Conservation (phyloP, 805 yeast genomes). For the Teunomyces kruisii region DNA sequence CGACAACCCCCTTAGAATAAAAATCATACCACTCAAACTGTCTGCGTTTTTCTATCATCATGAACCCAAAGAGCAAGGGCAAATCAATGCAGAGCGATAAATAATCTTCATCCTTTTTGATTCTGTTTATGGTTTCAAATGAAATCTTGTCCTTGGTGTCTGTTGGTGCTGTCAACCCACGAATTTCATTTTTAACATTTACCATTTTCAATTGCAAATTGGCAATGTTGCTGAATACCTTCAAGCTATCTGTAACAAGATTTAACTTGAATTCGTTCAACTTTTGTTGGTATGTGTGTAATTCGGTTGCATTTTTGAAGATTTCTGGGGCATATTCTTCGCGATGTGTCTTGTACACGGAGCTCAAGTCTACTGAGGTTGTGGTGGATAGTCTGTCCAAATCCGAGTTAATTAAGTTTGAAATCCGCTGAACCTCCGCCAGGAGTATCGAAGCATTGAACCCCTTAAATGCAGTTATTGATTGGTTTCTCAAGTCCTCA, state of each 20-base stretch:
- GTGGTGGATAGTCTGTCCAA: constrained; percentile 15
- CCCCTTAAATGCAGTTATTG: constrained; percentile 26
- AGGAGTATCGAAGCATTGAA: constrained; percentile 8
- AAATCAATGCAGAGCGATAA: constrained; percentile 56
- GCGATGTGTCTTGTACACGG: constrained; percentile 24
- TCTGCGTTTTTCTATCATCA: constrained; percentile 59
- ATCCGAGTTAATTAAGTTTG: constrained; percentile 16
- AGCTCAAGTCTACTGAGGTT: constrained; percentile 10
- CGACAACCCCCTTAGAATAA: constrained; percentile 37
- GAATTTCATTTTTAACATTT: constrained; percentile 28
- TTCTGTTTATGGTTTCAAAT: constrained; percentile 21
- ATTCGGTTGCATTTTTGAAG: constrained; percentile 25
- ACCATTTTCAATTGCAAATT: constrained; percentile 39
- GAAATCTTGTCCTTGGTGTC: constrained; percentile 7
- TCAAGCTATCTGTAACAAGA: constrained; percentile 20
- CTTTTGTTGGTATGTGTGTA: constrained; percentile 33
- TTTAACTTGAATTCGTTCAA: constrained; percentile 33
- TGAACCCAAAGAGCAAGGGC: constrained; percentile 71
- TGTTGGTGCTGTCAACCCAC: constrained; percentile 19
- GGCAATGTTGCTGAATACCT: constrained; percentile 33
- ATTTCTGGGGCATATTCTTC: constrained; percentile 25
- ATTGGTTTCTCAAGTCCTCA: constrained; percentile 41
- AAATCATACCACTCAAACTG: constrained; percentile 57
- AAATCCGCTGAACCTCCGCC: constrained; percentile 9
- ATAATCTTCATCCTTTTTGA: constrained; percentile 36